Evolutionary conservation across 2,329 filamentous ascomycete species (phyloP).

Genomic region (Trichophyton simii): DNA sequence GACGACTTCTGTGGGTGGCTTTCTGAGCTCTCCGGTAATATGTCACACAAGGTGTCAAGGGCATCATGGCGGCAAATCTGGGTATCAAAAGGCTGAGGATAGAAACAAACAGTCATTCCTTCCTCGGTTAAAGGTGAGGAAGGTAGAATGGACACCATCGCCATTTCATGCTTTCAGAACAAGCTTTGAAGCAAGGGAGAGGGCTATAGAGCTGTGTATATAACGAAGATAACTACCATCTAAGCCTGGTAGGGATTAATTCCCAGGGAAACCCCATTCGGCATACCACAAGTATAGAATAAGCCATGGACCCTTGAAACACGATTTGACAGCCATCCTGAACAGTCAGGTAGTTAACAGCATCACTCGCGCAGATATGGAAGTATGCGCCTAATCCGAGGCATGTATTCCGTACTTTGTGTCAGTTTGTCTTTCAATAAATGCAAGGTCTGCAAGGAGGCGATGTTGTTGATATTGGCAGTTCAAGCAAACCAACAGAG

Average conservation of each 20-base stretch:
- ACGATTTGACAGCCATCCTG: neutral
- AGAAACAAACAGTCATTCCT: neutral
- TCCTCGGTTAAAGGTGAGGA: neutral
- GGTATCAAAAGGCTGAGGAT: neutral
- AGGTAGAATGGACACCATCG: neutral
- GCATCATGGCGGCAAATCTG: neutral
- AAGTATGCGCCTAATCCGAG: no score
- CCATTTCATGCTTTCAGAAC: neutral
- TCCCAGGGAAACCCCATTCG: neutral
- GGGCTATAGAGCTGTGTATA: no score
- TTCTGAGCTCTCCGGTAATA: neutral
- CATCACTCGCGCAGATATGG: neutral
- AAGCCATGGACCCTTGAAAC: neutral
- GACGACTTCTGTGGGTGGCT: neutral
- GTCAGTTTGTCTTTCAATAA: neutral
- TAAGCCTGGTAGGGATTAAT: neutral
- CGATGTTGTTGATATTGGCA: no score
- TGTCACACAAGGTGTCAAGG: neutral
- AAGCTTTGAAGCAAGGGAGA: neutral
- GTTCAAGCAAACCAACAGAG: no score
- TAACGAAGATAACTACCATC: neutral
- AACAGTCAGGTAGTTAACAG: neutral
- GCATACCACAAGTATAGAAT: neutral
- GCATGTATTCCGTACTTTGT: neutral
- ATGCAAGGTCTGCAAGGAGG: no score